Evolutionary conservation across 202 grass and related monocot genomes (phyloP), one percentile per base, ranked within the genome.

Genomic region (Carex sylvatica): DNA sequence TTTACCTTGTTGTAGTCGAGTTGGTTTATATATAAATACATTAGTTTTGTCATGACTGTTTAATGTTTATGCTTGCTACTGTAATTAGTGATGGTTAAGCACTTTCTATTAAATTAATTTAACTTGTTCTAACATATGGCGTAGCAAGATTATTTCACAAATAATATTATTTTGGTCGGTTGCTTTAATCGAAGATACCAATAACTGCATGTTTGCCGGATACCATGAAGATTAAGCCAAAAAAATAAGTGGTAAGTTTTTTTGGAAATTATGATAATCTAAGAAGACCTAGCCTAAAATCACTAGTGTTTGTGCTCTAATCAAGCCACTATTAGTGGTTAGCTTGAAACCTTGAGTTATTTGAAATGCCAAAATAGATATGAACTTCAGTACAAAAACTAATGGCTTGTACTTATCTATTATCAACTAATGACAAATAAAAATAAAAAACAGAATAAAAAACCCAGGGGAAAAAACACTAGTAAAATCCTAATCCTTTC

Each of bases 311-410:
- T n/a, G n/a, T n/a, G n/a, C n/a, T n/a, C n/a, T n/a, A n/a, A n/a
- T n/a, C n/a, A n/a, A n/a, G n/a, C n/a, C n/a, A n/a, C n/a, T n/a
- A n/a, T n/a, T n/a, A n/a, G n/a, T n/a, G n/a, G n/a, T n/a, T n/a
- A n/a, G n/a, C n/a, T n/a, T n/a, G n/a, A n/a, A n/a, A n/a, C n/a
- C n/a, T n/a, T n/a, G n/a, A n/a, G n/a, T n/a, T n/a, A n/a, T n/a
- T n/a, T n/a, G 24, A 67, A 52, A 74, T 74, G 9, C 47, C 46
- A 75, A 75, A 36, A 58, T 36, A 72, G 47, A 19, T 77, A 28
- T 12, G 30, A 58, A 7, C 51, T 77, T n/a, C 28, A 55, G 14
- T 20, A n/a, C 28, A 42, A 73, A 23, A 73, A 14, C 4, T 51
- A 46, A 26, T 15, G n/a, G 42, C 69, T 14, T 72, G 46, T 51